Evolutionary conservation across 2,329 filamentous ascomycete species (phyloP), one percentile per base, ranked within the genome.

Genomic region (Venturia asperata): DNA sequence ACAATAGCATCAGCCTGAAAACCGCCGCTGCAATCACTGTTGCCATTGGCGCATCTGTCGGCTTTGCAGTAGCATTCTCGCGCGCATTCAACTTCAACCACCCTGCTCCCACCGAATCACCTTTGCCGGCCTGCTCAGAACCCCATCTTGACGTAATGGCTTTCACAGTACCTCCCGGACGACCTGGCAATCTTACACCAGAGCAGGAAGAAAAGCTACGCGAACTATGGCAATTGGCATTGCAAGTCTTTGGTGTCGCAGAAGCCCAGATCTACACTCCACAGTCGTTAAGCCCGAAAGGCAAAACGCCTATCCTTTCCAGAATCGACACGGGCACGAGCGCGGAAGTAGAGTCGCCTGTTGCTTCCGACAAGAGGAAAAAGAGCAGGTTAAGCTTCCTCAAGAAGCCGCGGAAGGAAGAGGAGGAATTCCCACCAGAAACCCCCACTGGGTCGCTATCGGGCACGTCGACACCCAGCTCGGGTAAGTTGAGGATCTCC

Each of bases 201-300:
- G 92, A 97, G 68, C 87, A 99, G 78, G 91, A 96, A 71, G 84
- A 85, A 68, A 97, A 95, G 78, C 80, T 99, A 66, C 89, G 88
- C 72, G 89, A 95, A 75, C 83, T 97, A 70, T 99, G 94, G 94
- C 77, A 83, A 17, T 80, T 87, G 64, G 82, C 91, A 47, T 83
- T 95, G 69, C 87, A 89, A 68, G 81, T 96, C 56, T 92, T 89
- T 73, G 90, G 88, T 37, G 82, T 92, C 64, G 70, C 72, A 15
- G 72, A 72, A 21, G 73, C 70, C 68, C 67, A 68, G 65, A 72
- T 70, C 68, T 66, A 68, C 64, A 72, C 58, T 13, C 73, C 64
- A 43, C 42, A 49, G 30, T 55, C 63, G 41, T 64, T 39, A 27
- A 41, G 41, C 21, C 64, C 55, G 15, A 62, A 62, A n/a, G 67